These are phyloP conservation scores for Annona squamosa DNA, from an alignment of 164 flowering plant species.

Conservation along the genomic window DNA sequence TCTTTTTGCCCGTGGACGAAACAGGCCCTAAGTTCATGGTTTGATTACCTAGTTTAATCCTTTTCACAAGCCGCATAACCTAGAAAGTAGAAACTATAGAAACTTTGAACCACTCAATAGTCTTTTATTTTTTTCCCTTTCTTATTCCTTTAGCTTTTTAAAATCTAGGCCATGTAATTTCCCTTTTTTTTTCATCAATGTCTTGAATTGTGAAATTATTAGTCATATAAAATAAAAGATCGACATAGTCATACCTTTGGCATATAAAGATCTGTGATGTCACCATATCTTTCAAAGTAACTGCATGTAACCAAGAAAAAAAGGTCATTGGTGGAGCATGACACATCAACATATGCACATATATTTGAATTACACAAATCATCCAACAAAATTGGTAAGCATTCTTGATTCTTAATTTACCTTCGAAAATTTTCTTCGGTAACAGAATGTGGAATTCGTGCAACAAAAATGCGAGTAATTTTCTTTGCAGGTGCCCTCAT, in stretches of 20 bases:
- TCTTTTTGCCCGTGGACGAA: too few species aligned
- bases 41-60: neutral
- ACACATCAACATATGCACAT: too few species aligned
- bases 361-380: neutral
- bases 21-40: too few species aligned
- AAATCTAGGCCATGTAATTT: neutral
- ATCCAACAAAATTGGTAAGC: neutral
- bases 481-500: conserved; percentile 71
- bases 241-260: conserved; percentile 65
- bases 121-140: neutral
- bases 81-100: neutral
- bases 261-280: conserved; percentile 93
- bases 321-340: neutral
- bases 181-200: neutral
- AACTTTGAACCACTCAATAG: neutral
- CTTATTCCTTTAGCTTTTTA: neutral
- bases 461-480: conserved; percentile 77
- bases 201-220: too few species aligned
- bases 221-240: neutral
- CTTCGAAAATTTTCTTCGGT: conserved; percentile 59
- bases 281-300: conserved; percentile 92
- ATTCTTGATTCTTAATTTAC: conserved; percentile 20
- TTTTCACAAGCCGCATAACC: neutral
- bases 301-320: conserved; percentile 31
- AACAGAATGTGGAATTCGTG: conserved; percentile 67